Conservation (phyloP, 345 rosid genomes). For the Dipteronia dyeriana region DNA sequence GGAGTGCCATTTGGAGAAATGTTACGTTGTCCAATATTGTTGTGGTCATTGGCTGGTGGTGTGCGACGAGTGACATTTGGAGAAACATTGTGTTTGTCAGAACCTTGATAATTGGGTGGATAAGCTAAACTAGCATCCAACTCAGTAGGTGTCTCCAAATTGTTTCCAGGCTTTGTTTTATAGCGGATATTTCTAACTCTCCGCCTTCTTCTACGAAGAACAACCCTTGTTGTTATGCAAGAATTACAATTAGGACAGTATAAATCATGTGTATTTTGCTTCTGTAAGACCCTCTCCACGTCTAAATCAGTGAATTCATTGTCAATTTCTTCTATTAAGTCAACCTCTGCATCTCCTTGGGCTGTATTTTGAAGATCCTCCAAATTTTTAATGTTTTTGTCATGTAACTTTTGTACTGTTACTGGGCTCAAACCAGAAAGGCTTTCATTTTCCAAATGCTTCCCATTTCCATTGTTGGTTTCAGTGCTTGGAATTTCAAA, state of each 20-base stretch:
- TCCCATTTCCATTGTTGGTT: conserved; percentile 9
- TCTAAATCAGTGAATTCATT: conserved; percentile 48
- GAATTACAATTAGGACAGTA: conserved; percentile 79
- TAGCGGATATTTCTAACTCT: conserved; percentile 27
- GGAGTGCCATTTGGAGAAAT: conserved; percentile 2
- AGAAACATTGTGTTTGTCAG: conserved; percentile 6
- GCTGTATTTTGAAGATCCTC: conserved; percentile 25
- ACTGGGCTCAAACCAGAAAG: conserved; percentile 30
- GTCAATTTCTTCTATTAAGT: conserved; percentile 42
- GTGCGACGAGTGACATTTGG: conserved; percentile 22
- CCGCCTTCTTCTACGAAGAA: conserved; percentile 54
- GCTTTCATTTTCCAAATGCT: conserved; percentile 17
- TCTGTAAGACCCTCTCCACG: conserved; percentile 58
- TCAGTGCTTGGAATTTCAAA: conserved; percentile 27
- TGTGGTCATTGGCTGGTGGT: conserved; percentile 15
- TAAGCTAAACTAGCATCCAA: conserved; percentile 16
- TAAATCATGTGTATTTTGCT: conserved; percentile 79
- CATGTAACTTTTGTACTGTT: conserved; percentile 23
- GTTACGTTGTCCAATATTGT: background rate
- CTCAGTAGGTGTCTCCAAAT: conserved; percentile 1
- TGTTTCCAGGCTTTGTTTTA: conserved; percentile 28
- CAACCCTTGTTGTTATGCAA: conserved; percentile 68
- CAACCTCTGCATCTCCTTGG: conserved; percentile 18
- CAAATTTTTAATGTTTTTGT: conserved; percentile 6
- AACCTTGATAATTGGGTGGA: conserved; percentile 15